Conservation (phyloP, 495 filamentous ascomycete genomes). For the Glutinoglossum americanum region DNA sequence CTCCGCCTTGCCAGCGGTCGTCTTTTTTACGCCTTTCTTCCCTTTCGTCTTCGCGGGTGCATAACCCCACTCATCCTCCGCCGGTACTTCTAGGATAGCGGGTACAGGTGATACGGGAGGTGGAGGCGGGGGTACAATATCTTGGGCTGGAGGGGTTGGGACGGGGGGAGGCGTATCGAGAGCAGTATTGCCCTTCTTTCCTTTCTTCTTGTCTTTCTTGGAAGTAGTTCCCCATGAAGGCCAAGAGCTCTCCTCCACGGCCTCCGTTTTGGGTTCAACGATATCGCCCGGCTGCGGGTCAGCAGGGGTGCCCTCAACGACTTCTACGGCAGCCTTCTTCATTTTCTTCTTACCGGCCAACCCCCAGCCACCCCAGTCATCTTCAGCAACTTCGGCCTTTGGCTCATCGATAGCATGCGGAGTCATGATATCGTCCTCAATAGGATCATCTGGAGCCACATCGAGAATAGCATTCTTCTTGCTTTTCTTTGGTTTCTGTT, state of each 20-base stretch:
- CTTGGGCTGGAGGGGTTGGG: constrained; percentile 5
- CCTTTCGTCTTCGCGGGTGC: background rate
- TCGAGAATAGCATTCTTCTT: constrained; percentile 3
- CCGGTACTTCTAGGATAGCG: background rate
- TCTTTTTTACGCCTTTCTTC: constrained; percentile 2
- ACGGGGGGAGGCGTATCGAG: constrained; percentile 4
- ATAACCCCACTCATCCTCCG: background rate
- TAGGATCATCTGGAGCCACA: background rate
- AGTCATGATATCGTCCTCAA: background rate
- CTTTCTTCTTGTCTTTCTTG: constrained; percentile 7
- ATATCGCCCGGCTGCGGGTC: background rate
- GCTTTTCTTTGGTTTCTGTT: background rate
- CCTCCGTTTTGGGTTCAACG: background rate
- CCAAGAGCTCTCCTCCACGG: constrained; percentile 1
- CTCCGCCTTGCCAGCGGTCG: background rate
- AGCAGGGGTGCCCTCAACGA: background rate
- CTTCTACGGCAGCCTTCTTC: background rate
- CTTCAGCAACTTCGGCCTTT: background rate
- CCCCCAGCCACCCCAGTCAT: background rate
- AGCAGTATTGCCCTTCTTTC: background rate
- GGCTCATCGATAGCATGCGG: constrained; percentile 1
- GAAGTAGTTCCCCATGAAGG: background rate
- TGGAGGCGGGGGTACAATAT: constrained; percentile 3
- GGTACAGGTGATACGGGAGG: background rate
- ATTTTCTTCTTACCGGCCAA: background rate